Conservation (phyloP, 2,329 filamentous ascomycete species). For the Colletotrichum trifolii region DNA sequence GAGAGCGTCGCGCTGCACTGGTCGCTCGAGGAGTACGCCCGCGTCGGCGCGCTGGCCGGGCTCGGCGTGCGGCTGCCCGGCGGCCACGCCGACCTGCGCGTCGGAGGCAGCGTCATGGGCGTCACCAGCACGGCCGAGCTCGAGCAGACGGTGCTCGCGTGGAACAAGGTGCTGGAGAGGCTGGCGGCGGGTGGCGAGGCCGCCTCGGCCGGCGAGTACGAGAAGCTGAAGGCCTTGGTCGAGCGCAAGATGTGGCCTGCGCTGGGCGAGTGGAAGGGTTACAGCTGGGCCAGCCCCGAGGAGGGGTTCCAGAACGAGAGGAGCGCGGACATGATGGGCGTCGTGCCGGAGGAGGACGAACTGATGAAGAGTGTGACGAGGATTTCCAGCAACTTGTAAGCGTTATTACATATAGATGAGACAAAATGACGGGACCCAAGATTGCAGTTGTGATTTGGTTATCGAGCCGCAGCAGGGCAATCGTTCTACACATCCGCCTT, state of each 20-base stretch:
- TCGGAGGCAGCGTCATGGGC: constrained; percentile 74
- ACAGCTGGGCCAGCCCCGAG: constrained; percentile 71
- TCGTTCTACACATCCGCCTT: no score
- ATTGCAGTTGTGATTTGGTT: not conserved
- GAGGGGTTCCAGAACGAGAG: constrained; percentile 54
- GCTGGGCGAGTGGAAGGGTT: constrained; percentile 72
- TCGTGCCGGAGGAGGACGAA: constrained; percentile 22
- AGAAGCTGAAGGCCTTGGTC: constrained; percentile 49
- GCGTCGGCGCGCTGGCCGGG: constrained; percentile 58
- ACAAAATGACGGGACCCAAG: not conserved
- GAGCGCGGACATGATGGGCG: constrained; percentile 23
- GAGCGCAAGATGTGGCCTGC: constrained; percentile 62
- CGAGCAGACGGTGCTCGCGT: constrained; percentile 69
- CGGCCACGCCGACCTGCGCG: constrained; percentile 40
- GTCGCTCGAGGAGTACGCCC: constrained; percentile 73
- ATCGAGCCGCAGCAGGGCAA: no score
- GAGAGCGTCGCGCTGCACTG: constrained; percentile 88
- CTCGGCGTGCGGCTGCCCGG: constrained; percentile 40
- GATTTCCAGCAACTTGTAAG: constrained; percentile 20
- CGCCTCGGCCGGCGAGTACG: constrained; percentile 41
- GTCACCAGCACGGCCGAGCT: constrained; percentile 73
- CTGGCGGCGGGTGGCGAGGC: constrained; percentile 47
- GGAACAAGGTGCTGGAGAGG: constrained; percentile 63
- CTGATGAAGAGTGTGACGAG: constrained; percentile 26
- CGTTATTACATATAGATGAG: not conserved